These are phyloP conservation scores for Blastocystis sp. DNA, from an alignment of 352 stramenopile species.

Conservation along the genomic window DNA sequence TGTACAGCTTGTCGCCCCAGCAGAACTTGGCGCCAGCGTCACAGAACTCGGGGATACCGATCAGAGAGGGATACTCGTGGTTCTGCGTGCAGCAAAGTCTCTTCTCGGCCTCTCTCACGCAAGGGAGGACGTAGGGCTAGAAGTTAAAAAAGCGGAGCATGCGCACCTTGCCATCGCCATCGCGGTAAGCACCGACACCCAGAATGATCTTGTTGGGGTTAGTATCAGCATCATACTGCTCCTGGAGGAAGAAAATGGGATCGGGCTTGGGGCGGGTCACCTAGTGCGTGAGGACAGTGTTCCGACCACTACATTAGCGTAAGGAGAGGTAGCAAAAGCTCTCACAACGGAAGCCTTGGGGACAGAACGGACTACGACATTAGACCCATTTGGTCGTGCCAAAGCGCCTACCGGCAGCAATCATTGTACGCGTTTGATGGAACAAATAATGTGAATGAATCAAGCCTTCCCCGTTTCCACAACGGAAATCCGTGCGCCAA, in stretches of 20 bases:
- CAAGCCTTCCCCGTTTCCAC: slow-evolving; percentile 26
- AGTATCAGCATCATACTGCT: slow-evolving; percentile 79
- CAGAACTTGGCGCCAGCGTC: slow-evolving; percentile 87
- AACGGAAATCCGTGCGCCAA: neutral
- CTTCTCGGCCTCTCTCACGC: slow-evolving; percentile 88
- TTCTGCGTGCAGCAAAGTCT: slow-evolving; percentile 86
- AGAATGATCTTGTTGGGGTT: slow-evolving; percentile 90
- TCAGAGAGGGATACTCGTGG: slow-evolving; percentile 96
- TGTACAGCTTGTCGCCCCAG: slow-evolving; percentile 87
- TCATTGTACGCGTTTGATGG: neutral
- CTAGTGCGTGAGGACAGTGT: neutral
- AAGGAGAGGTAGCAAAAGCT: slow-evolving; percentile 45
- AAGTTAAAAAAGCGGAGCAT: neutral
- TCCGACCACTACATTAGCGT: slow-evolving; percentile 25
- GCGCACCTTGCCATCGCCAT: slow-evolving; percentile 80
- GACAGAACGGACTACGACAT: slow-evolving; percentile 33
- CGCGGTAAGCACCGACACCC: slow-evolving; percentile 94
- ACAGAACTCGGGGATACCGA: slow-evolving; percentile 87
- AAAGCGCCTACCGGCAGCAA: slow-evolving; percentile 17
- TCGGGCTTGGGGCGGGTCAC: slow-evolving; percentile 69
- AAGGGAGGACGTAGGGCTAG: slow-evolving; percentile 65
- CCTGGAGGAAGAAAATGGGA: slow-evolving; percentile 72
- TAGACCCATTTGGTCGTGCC: neutral
- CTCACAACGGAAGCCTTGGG: slow-evolving; percentile 46
- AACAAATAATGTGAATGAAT: slow-evolving; percentile 10